A percentile compares a stretch with the other conserved stretches of the same genome.
Conservation (phyloP, 331 rosid species). For the Rosa hybrid region DNA sequence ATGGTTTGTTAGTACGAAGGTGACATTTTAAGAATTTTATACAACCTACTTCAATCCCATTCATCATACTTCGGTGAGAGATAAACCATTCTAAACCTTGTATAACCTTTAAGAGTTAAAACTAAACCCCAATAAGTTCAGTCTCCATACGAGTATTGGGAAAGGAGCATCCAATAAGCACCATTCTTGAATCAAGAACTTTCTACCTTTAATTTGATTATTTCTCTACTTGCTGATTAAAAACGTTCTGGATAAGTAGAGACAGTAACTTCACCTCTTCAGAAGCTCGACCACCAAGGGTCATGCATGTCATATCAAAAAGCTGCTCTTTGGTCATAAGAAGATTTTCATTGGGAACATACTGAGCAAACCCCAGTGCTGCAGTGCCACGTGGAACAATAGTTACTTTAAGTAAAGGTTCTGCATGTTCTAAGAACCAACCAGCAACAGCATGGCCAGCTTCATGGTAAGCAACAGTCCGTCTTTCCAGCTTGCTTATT, state of each 20-base stretch:
- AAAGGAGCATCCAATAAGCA: not conserved
- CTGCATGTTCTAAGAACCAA: slow-evolving; percentile 90
- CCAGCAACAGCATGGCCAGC: slow-evolving; percentile 93
- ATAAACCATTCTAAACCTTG: not conserved
- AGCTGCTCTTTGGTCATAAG: slow-evolving; percentile 94
- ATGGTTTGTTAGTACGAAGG: not conserved
- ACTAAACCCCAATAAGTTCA: not conserved
- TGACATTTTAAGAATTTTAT: not conserved
- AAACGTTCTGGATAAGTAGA: not conserved
- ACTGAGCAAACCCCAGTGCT: slow-evolving; percentile 93
- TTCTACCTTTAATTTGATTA: not conserved
- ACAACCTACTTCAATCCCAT: not conserved
- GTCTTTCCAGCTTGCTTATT: slow-evolving; percentile 79
- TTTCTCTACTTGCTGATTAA: not conserved
- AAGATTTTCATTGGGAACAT: slow-evolving; percentile 84
- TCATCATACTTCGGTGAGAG: not conserved
- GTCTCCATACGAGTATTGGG: not conserved
- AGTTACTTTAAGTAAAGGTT: slow-evolving; percentile 84
- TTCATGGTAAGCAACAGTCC: slow-evolving; percentile 93
- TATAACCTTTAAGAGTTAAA: not conserved
- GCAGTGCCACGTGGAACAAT: slow-evolving; percentile 94
- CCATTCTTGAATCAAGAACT: not conserved
- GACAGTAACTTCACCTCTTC: slow-evolving; percentile 63
- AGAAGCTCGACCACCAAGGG: slow-evolving; percentile 96
- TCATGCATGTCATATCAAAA: slow-evolving; percentile 86